These are phyloP conservation scores for Allantophomopsis cytisporea DNA, from an alignment of 2,329 filamentous ascomycete species.

Conservation along the genomic window DNA sequence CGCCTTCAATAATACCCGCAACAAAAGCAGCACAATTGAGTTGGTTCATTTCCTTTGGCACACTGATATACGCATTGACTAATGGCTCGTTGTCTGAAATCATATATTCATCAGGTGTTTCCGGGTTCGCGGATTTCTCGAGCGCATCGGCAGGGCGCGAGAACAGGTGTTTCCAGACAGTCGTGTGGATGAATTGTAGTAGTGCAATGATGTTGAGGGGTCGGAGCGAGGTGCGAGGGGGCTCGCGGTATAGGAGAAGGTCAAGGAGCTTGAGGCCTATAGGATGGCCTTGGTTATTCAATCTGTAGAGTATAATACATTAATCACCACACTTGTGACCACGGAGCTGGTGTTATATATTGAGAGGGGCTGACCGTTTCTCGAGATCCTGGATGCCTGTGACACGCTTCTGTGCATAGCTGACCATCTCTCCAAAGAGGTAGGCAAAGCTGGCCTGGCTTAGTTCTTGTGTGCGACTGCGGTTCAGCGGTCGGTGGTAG, in stretches of 20 bases:
- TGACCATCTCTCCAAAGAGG: conserved; percentile 92
- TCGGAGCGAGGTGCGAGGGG: conserved; percentile 55
- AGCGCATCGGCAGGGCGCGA: conserved; percentile 81
- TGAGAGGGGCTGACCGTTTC: conserved; percentile 47
- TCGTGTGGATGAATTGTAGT: conserved; percentile 89
- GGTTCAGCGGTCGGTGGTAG: conserved; percentile 90
- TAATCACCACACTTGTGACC: neutral
- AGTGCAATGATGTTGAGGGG: conserved; percentile 83
- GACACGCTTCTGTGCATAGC: conserved; percentile 81
- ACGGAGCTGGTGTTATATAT: neutral
- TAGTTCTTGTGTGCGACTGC: conserved; percentile 75
- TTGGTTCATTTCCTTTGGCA: conserved; percentile 91
- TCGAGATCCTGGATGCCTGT: conserved; percentile 91
- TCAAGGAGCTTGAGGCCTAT: conserved; percentile 91
- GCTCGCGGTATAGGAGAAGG: conserved; percentile 77
- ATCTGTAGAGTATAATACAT: conserved; percentile 32
- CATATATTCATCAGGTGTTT: conserved; percentile 94
- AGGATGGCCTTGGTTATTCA: conserved; percentile 85
- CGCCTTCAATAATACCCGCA: conserved; percentile 87
- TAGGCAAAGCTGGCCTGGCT: conserved; percentile 93
- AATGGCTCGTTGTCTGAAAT: conserved; percentile 96
- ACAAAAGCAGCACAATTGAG: conserved; percentile 94
- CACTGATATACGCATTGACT: conserved; percentile 85
- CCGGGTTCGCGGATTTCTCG: conserved; percentile 71
- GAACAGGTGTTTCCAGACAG: conserved; percentile 87